These are phyloP conservation scores for Leishmania major DNA, from an alignment of 208 protist species.

Conservation along the genomic window DNA sequence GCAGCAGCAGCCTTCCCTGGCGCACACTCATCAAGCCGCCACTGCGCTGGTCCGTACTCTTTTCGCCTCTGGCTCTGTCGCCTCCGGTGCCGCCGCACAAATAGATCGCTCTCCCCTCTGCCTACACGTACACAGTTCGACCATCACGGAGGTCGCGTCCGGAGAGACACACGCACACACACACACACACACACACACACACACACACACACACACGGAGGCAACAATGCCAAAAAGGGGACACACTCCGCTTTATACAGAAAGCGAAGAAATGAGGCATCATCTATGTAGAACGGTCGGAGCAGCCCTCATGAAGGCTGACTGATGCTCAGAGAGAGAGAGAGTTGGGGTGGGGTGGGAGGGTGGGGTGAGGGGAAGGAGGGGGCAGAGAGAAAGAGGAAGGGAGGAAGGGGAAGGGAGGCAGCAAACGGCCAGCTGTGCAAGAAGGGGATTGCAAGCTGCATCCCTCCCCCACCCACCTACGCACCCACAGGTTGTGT, in stretches of 20 bases:
- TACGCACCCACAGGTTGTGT: neutral
- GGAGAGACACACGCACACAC: too few species aligned
- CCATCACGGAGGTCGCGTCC: neutral
- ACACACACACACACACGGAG: neutral
- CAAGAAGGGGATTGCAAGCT: neutral
- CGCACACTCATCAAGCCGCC: neutral
- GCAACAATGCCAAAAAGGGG: neutral
- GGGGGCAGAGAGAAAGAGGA: neutral
- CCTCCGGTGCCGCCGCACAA: neutral
- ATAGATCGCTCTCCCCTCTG: slow-evolving; percentile 4
- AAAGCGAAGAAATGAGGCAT: neutral
- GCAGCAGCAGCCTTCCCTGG: neutral
- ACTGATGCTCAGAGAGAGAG: neutral
- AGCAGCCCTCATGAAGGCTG: neutral
- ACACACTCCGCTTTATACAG: neutral
- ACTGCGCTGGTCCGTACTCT: neutral
- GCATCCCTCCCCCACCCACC: neutral
- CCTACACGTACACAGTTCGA: neutral
- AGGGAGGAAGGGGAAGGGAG: neutral
- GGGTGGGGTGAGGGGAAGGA: neutral
- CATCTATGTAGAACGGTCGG: neutral
- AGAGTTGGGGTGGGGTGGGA: neutral
- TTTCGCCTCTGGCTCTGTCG: neutral
- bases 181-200: too few species aligned
- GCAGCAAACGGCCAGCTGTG: neutral